Evolutionary conservation across 2,329 filamentous ascomycete species (phyloP), one percentile per base, ranked within the genome.

Genomic region (Aureobasidium sp.): DNA sequence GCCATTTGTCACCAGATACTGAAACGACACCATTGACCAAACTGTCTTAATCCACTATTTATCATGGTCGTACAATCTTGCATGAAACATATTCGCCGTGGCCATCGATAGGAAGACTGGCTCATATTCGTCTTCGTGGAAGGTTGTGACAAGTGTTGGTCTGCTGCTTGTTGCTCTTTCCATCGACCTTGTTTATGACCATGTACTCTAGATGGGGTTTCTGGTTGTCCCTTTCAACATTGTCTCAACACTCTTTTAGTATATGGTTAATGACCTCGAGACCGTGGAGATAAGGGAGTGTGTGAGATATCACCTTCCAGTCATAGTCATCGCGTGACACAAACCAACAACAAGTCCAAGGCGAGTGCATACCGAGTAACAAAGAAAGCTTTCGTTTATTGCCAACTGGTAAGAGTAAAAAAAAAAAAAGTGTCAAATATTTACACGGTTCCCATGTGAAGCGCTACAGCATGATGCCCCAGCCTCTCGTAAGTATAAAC

Each of bases 171-270:
- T 69, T 29, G 74, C 76, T 2, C 72, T 87, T 33, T 77, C 87
- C 62, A 83, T 87, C 67, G 81, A 85, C 67, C 77, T 86, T 1
- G n/a, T n/a, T n/a, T n/a, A n/a, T n/a, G n/a, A n/a, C n/a, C n/a
- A n/a, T n/a, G n/a, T n/a, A n/a, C n/a, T n/a, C n/a, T n/a, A n/a
- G n/a, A n/a, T n/a, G n/a, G n/a, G n/a, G n/a, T n/a, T n/a, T n/a
- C n/a, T 29, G 27, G 27, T 29, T 29, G 27, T 3, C 27, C 27
- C 1, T 1, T 7, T 7, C 6, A 6, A 7, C 27, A 29, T 4
- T 4, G 27, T 4, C 27, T 29, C 27, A 2, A 39, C 24, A 24
- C 24, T 2, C 4, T 24, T 24, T 24, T 24, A n/a, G n/a, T n/a
- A 24, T 24, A 24, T 2, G 24, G 24, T 24, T 4, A 24, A 24